phyloP scores from a whole-genome alignment of 2,329 filamentous ascomycete genomes.

The Lasiodiplodia gonubiensis region DNA sequence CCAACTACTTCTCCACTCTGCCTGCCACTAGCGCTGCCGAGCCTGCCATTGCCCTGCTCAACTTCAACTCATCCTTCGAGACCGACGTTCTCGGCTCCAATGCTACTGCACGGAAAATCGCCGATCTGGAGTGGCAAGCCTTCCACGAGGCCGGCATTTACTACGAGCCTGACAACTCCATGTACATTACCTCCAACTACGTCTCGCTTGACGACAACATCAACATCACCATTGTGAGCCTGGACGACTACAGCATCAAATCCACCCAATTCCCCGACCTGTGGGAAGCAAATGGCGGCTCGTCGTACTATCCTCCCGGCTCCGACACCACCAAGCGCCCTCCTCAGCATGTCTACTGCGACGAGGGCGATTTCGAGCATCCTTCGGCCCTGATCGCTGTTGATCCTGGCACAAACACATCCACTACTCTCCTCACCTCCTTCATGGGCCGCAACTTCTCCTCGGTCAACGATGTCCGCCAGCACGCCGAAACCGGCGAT shows the following conservation, averaged over 20 bases:
- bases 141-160: conserved; percentile 51
- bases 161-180: conserved; percentile 43
- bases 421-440: conserved; percentile 51
- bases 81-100: conserved; percentile 40
- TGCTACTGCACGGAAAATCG: conserved; percentile 42
- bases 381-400: conserved; percentile 51
- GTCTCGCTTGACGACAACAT: conserved; percentile 40
- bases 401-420: conserved; percentile 52
- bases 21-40: conserved; percentile 40
- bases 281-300: conserved; percentile 46
- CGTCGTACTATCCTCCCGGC: conserved; percentile 43
- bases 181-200: conserved; percentile 52
- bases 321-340: conserved; percentile 34
- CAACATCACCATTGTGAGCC: conserved; percentile 44
- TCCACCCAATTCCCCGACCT: conserved; percentile 49
- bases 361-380: conserved; percentile 48
- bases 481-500: conserved; percentile 51
- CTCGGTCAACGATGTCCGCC: conserved; percentile 50
- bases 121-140: conserved; percentile 39
- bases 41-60: conserved; percentile 45
- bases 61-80: conserved; percentile 44
- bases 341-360: conserved; percentile 41
- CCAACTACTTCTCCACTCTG: conserved; percentile 39
- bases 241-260: conserved; percentile 49
- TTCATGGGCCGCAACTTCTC: conserved; percentile 56